Evolutionary conservation across 1,284 basidiomycete genomes (phyloP), one percentile per base, ranked within the genome.

Genomic region (Sanghuangporus weigelae): DNA sequence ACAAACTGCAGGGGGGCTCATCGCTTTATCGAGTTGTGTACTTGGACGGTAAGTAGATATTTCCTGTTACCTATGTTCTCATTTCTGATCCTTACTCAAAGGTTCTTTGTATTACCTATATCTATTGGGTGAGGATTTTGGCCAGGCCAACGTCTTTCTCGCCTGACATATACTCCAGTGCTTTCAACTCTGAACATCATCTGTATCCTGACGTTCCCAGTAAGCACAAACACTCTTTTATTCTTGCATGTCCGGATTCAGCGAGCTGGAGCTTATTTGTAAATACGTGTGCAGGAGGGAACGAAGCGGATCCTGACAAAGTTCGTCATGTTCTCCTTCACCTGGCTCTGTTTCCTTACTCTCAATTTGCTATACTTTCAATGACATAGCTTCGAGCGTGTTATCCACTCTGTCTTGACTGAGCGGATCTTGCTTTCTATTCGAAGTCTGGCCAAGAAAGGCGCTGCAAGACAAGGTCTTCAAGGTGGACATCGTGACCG

Each of bases 31-130:
- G 14, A 23, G 23, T 38, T 14, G 55, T 57, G 10, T 57, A 57
- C 40, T 12, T 19, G 38, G 55, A 57, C 23, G 55, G 55, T 57
- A 39, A 7, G 55, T 42, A 38, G 5, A 46, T 26, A 26, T 10
- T 44, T 5, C 10, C 12, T 40, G 11, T 11, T 12, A 19, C 38
- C 6, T 26, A 26, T 21, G 3, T 8, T 46, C 38, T 56, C 53
- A 36, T 36, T 7, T 35, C 26, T 38, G 14, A 54, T 35, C 21
- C 31, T 54, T 19, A 12, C 38, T 23, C 23, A 5, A 42, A 57
- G 55, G 55, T 8, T 39, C 55, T n/a, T n/a, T 57, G 38, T 57
- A 42, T 39, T 57, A 57, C 35, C 16, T 57, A 19, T 57, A 57
- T 57, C 55, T 57, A 21, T 44, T 57, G 19, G 39, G 55, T 57